Conservation (phyloP, 2,329 filamentous ascomycete genomes). For the Claviceps fusiformis region DNA sequence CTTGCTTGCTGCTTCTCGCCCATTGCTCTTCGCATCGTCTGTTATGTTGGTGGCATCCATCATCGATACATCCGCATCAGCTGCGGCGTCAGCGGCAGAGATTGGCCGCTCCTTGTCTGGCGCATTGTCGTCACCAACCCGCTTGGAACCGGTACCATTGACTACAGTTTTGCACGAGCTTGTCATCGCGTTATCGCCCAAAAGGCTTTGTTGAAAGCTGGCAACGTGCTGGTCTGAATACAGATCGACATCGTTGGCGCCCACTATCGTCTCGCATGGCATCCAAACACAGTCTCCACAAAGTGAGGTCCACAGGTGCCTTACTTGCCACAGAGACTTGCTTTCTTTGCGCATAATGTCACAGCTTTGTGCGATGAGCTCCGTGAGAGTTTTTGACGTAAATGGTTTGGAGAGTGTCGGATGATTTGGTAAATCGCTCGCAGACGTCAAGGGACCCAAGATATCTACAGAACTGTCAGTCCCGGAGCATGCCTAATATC, state of each 20-base stretch:
- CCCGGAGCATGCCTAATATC: slow-evolving; percentile 3
- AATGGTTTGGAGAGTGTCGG: slow-evolving; percentile 64
- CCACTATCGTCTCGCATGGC: slow-evolving; percentile 44
- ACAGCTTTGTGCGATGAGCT: slow-evolving; percentile 55
- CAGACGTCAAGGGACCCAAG: slow-evolving; percentile 60
- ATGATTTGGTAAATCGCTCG: slow-evolving; percentile 61
- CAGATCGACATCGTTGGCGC: slow-evolving; percentile 39
- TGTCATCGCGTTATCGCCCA: slow-evolving; percentile 9
- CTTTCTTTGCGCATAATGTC: slow-evolving; percentile 65
- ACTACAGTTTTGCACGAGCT: slow-evolving; percentile 4
- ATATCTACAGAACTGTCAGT: slow-evolving; percentile 39
- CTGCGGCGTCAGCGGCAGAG: not conserved
- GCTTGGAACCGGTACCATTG: slow-evolving; percentile 13
- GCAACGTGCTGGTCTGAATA: slow-evolving; percentile 36
- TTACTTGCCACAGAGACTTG: slow-evolving; percentile 57
- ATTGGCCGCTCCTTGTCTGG: not conserved
- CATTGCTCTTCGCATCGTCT: slow-evolving; percentile 2
- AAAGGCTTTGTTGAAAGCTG: slow-evolving; percentile 20
- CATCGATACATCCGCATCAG: slow-evolving; percentile 12
- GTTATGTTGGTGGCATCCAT: slow-evolving; percentile 3
- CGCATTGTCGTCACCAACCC: not conserved
- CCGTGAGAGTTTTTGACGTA: slow-evolving; percentile 56
- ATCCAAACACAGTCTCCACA: slow-evolving; percentile 62
- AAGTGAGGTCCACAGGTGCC: slow-evolving; percentile 57
- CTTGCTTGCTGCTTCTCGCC: not conserved